phyloP scores from a whole-genome alignment of 2,329 filamentous ascomycete genomes.

The Hansfordia pulvinata region DNA sequence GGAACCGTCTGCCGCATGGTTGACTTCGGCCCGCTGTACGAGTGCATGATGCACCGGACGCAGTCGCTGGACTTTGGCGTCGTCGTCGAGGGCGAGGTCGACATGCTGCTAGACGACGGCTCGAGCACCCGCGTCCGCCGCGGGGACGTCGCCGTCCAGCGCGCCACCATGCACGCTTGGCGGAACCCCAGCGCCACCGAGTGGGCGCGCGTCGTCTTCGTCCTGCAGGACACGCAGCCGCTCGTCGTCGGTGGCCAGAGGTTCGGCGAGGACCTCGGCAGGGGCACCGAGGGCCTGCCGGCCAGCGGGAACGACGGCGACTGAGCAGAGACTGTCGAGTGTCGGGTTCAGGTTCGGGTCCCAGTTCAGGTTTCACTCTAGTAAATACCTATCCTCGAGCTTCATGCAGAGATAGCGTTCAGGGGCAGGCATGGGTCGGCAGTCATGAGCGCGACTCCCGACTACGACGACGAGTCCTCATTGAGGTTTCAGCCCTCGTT shows the following conservation, averaged over 20 bases:
- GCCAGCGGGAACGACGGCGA: slow-evolving; percentile 13
- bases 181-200: slow-evolving; percentile 29
- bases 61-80: slow-evolving; percentile 40
- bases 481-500: too few relatives aligned
- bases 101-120: slow-evolving; percentile 37
- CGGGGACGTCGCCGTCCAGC: slow-evolving; percentile 41
- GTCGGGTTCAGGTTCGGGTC: too few relatives aligned
- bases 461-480: too few relatives aligned
- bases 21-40: slow-evolving; percentile 29
- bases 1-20: slow-evolving; percentile 27
- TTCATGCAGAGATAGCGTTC: too few relatives aligned
- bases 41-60: slow-evolving; percentile 35
- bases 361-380: too few relatives aligned
- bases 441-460: too few relatives aligned
- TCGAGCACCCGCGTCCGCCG: slow-evolving; percentile 27
- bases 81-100: slow-evolving; percentile 37
- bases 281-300: slow-evolving; percentile 10
- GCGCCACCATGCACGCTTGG: slow-evolving; percentile 42
- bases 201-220: slow-evolving; percentile 31
- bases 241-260: slow-evolving; percentile 12
- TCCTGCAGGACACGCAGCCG: slow-evolving; percentile 22
- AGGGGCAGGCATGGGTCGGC: too few relatives aligned
- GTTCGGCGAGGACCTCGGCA: slow-evolving; percentile 14
- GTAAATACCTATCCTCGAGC: too few relatives aligned
- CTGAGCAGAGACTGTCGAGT: too few relatives aligned